Base-by-base conservation (phyloP, 2,329 filamentous ascomycete species). In the Biscogniauxia marginata region DNA sequence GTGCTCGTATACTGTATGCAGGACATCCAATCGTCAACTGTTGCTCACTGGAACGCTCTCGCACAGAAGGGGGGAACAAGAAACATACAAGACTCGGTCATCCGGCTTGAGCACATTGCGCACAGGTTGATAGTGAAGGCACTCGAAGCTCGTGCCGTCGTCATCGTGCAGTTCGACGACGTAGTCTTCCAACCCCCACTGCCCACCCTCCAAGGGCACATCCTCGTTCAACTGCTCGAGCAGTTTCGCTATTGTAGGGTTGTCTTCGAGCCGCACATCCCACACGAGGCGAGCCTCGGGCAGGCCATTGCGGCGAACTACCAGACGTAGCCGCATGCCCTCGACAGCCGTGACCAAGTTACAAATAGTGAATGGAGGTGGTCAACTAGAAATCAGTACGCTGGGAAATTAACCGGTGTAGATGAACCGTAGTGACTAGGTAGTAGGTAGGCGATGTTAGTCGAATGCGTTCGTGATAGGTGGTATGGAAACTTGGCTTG, bases 121-220 rank as follows among this genome's bases (percentile, higher is more conserved):
- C 5, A 96, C 81, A 19, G 83, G 79, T 70, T 91, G 88, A 66
- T 91, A 98, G 74, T 97, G 93, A 55, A 97, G 75, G 65, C 91
- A 95, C 74, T 98, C 93, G 63, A 90, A 97, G 47, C 83, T 85
- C 18, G 74, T 77, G n/a, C 81, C 81, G 39, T 76, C 73, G 23
- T 68, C 65, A 54, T 81, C 79, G 19, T 73, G 73, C 3, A 96
- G 80, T 72, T 96, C 90, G 24, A 96, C 90, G 7, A 84, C 84
- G 72, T 98, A 98, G 70, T 97, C 91, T 67, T 97, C 93, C 3
- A 96, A 75, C 0, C 91, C 91, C 91, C 91, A 96, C 57, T 91
- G 80, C 44, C 81, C 80, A 55, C 87, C 86, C 75, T 96, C 92
- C 0, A 98, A 83, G 0, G 93, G 92, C 1, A 97, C 77, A 16